Evolutionary conservation across 306 rosid genomes (phyloP).

Genomic region (Canavalia gladiata): DNA sequence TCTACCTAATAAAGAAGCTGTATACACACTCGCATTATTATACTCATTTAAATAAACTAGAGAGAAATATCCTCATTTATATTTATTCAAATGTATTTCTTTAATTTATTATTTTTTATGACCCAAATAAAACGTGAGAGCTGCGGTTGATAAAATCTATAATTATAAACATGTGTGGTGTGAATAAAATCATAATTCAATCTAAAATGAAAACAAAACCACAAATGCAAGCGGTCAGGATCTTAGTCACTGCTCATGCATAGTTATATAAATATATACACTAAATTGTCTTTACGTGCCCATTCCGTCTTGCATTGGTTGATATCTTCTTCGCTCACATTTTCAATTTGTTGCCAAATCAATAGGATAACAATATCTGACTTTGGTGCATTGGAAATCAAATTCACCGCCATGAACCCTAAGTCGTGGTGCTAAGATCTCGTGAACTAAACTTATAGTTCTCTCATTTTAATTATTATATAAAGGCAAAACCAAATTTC

Average conservation of each 20-base stretch:
- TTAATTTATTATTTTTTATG: too few relatives aligned
- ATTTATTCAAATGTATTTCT: too few relatives aligned
- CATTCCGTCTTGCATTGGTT: constrained; percentile 33
- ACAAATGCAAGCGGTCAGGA: not conserved
- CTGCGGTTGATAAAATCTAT: not conserved
- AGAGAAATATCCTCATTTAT: too few relatives aligned
- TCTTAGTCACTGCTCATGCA: constrained; percentile 7
- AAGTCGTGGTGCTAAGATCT: not conserved
- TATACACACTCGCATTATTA: too few relatives aligned
- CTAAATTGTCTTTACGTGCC: not conserved
- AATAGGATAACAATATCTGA: constrained; percentile 45
- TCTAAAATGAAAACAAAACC: not conserved
- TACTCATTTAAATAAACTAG: too few relatives aligned
- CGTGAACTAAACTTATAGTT: not conserved
- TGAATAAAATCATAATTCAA: not conserved
- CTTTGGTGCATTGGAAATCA: constrained; percentile 40
- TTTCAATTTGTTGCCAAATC: constrained; percentile 48
- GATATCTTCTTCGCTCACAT: constrained; percentile 34
- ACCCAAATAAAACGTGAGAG: not conserved
- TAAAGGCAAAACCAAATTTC: constrained; percentile 40
- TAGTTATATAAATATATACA: not conserved
- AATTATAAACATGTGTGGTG: not conserved
- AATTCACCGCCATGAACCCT: constrained; percentile 5
- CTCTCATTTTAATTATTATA: not conserved
- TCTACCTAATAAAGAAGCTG: too few relatives aligned